Evolutionary conservation across 192 early-diverging fungal genomes (phyloP).

Genomic region (Linnemannia schmuckeri): DNA sequence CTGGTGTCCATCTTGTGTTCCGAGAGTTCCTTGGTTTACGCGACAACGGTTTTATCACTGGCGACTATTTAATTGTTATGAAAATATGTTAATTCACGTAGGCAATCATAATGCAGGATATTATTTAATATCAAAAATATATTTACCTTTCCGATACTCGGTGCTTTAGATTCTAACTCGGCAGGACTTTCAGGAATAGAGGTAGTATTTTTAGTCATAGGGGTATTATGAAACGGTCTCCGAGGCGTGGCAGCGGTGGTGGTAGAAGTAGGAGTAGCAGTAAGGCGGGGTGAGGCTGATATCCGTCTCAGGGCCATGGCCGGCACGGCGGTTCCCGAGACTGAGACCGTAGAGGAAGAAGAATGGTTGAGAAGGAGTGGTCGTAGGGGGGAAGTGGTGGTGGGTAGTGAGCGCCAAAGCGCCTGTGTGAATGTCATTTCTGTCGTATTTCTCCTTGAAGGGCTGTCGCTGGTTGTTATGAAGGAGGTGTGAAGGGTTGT

Average conservation of each 20-base stretch:
- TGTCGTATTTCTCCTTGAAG: not conserved
- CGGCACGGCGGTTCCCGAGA: conserved; percentile 2
- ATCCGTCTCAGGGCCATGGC: conserved; percentile 5
- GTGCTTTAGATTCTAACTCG: not conserved
- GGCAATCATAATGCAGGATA: not conserved
- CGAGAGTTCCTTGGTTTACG: not conserved
- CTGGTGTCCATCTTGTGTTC: conserved; percentile 21
- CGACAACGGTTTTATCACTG: not conserved
- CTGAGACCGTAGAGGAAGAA: not conserved
- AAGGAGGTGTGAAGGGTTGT: not conserved
- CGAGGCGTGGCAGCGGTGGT: not conserved
- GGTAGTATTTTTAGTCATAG: not conserved
- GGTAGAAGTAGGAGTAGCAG: not conserved
- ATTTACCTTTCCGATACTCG: not conserved
- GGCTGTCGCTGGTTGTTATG: not conserved
- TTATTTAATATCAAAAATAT: not conserved
- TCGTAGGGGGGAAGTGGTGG: not conserved
- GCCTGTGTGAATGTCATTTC: not conserved
- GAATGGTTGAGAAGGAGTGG: not conserved
- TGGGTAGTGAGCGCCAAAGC: conserved; percentile 5
- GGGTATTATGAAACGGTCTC: not conserved
- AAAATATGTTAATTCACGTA: too few relatives aligned
- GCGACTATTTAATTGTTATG: not conserved
- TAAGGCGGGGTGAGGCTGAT: not conserved
- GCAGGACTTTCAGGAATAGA: not conserved